A percentile compares a stretch with the other conserved stretches of the same genome.
phyloP scores from a whole-genome alignment of 129 eudicot genomes.

The Pittosporum tobira region DNA sequence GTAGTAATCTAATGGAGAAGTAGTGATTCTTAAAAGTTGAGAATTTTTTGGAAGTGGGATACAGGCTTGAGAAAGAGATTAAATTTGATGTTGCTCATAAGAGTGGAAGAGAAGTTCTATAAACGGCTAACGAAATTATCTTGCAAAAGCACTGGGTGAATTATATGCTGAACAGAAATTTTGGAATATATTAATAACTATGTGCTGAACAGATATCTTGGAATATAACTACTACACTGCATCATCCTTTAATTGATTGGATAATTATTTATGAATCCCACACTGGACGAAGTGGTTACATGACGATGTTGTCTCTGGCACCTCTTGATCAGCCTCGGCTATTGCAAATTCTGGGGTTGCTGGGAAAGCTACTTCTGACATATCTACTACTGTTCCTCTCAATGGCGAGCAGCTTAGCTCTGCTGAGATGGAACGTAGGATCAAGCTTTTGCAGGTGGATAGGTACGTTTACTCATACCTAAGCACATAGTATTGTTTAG shows the following conservation, averaged over 20 bases:
- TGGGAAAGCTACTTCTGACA: slow-evolving; percentile 32
- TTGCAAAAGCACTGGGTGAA: no score
- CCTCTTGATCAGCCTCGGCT: slow-evolving; percentile 49
- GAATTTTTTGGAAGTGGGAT: no score
- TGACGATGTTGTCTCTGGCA: slow-evolving; percentile 23
- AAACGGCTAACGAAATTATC: no score
- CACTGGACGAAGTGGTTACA: slow-evolving; percentile 12
- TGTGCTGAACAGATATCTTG: not conserved
- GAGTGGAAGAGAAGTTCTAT: no score
- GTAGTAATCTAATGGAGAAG: no score
- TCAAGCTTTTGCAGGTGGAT: slow-evolving; percentile 70
- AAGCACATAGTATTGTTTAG: not conserved
- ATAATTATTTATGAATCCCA: slow-evolving; percentile 8
- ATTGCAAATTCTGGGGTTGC: slow-evolving; percentile 35
- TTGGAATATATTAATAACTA: no score
- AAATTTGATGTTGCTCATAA: no score
- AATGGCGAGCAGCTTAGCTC: slow-evolving; percentile 55
- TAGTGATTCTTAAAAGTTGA: no score
- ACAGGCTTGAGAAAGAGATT: no score
- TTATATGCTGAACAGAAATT: no score
- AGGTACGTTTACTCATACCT: slow-evolving; percentile 31
- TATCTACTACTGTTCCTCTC: slow-evolving; percentile 29
- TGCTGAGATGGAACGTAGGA: slow-evolving; percentile 68
- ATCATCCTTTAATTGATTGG: not conserved
- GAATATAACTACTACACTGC: no score